A percentile compares a stretch with the other conserved stretches of the same genome.
These are phyloP conservation scores for Apiospora rasikravindrae DNA, from an alignment of 2,329 filamentous ascomycete genomes.

Conservation along the genomic window DNA sequence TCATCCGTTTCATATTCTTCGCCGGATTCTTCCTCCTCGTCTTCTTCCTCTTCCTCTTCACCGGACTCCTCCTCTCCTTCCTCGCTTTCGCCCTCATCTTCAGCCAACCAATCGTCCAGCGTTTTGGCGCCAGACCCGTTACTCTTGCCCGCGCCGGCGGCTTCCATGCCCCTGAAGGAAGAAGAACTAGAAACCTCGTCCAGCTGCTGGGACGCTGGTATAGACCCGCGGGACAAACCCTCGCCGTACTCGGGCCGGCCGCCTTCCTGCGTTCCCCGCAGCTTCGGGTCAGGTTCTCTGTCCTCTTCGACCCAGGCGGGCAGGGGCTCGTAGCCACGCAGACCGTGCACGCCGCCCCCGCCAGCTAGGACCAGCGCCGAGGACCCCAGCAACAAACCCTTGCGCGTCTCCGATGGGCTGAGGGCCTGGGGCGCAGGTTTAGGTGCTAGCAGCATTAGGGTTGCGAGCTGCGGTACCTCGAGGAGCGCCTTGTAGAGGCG, in stretches of 20 bases:
- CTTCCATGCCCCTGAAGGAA: constrained; percentile 34
- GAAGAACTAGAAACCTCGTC: constrained; percentile 55
- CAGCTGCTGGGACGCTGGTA: constrained; percentile 67
- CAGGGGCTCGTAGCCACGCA: constrained; percentile 79
- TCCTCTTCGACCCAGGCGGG: constrained; percentile 86
- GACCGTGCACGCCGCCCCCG: constrained; percentile 72
- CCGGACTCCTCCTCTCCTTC: constrained; percentile 50
- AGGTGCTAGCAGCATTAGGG: constrained; percentile 86
- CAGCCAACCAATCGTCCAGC: constrained; percentile 90
- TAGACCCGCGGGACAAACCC: constrained; percentile 41
- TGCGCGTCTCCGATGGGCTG: constrained; percentile 84
- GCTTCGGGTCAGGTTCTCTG: constrained; percentile 75
- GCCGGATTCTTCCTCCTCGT: constrained; percentile 21
- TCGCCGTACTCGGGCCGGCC: constrained; percentile 45
- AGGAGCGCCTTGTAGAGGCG: constrained; percentile 88
- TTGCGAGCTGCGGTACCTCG: constrained; percentile 83
- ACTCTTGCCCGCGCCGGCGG: constrained; percentile 47
- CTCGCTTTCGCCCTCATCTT: constrained; percentile 66
- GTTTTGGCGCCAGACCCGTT: constrained; percentile 67
- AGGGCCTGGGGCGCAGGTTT: constrained; percentile 93
- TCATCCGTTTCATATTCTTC: constrained; percentile 22
- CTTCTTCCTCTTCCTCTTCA: constrained; percentile 19
- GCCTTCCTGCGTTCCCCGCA: constrained; percentile 55
- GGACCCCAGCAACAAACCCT: constrained; percentile 79
- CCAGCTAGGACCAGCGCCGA: constrained; percentile 84